These are phyloP conservation scores for Leccinum truebloodii DNA, from an alignment of 768 basidiomycete species.

Conservation along the genomic window DNA sequence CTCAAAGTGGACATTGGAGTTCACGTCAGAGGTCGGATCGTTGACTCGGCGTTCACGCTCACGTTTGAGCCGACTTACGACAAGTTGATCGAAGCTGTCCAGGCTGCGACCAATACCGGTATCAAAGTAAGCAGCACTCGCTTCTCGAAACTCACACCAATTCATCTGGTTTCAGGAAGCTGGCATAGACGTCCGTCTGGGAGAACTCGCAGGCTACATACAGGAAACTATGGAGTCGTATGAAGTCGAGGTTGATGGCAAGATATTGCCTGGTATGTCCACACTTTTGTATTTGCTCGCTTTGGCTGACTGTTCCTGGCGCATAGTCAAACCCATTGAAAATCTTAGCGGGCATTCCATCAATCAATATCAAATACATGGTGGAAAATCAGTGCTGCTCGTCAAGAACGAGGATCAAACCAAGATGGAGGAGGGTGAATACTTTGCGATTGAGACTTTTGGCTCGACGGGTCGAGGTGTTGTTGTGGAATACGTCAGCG, in stretches of 20 bases:
- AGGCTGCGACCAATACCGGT: constrained; percentile 92
- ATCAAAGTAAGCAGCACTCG: constrained; percentile 57
- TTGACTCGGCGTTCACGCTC: constrained; percentile 95
- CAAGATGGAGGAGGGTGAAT: constrained; percentile 99
- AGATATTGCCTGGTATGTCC: constrained; percentile 69
- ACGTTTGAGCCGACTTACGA: constrained; percentile 89
- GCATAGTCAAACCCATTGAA: constrained; percentile 86
- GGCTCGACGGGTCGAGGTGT: constrained; percentile 93
- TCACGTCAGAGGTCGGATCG: constrained; percentile 93
- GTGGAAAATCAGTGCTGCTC: constrained; percentile 87
- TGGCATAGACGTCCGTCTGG: constrained; percentile 92
- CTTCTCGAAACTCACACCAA: constrained; percentile 7
- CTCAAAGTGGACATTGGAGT: constrained; percentile 98
- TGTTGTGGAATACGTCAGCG: constrained; percentile 75
- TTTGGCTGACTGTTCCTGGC: constrained; percentile 1
- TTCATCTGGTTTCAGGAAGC: constrained; percentile 63
- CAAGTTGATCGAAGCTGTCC: constrained; percentile 85
- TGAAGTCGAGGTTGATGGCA: constrained; percentile 90
- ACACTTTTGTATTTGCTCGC: background rate
- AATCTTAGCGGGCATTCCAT: constrained; percentile 97
- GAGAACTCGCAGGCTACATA: constrained; percentile 87
- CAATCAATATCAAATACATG: constrained; percentile 88
- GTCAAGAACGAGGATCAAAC: constrained; percentile 88
- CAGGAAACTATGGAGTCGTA: constrained; percentile 99
- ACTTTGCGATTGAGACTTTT: constrained; percentile 99